These are phyloP conservation scores for Boletus coccyginus DNA, from an alignment of 768 basidiomycete species.

Conservation along the genomic window DNA sequence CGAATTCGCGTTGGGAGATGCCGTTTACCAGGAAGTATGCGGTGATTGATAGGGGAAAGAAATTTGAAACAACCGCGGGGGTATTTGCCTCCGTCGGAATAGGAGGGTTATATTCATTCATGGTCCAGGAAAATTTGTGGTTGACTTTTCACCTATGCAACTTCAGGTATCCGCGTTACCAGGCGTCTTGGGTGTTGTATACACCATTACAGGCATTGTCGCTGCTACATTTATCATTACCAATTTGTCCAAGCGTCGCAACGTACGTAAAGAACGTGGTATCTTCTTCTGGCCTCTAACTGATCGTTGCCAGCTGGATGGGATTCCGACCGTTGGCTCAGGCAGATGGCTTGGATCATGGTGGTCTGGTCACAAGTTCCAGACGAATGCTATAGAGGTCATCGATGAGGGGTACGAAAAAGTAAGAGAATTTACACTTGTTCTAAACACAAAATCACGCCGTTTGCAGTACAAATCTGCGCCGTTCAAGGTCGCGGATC, in stretches of 20 bases:
- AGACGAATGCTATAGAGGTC: conserved; percentile 11
- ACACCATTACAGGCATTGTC: conserved; percentile 3
- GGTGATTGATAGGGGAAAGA: too few species aligned
- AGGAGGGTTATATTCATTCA: too few species aligned
- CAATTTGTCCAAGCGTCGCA: neutral
- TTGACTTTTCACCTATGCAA: neutral
- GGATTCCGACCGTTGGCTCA: conserved; percentile 32
- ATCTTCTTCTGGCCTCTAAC: neutral
- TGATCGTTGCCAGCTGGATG: conserved; percentile 17
- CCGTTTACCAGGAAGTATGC: too few species aligned
- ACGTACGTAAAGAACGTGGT: neutral
- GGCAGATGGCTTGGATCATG: conserved; percentile 26
- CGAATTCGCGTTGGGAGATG: too few species aligned
- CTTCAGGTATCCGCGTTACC: neutral
- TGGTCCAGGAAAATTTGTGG: too few species aligned
- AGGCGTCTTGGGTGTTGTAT: neutral
- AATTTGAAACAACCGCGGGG: too few species aligned
- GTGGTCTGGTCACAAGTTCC: too few species aligned
- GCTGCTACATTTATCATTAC: conserved; percentile 1
- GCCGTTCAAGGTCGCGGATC: conserved; percentile 15
- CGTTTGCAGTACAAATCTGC: conserved; percentile 23
- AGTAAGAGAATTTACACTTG: conserved; percentile 10
- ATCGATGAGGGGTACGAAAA: conserved; percentile 19
- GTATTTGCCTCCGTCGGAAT: too few species aligned
- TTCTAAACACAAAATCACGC: neutral